Base-by-base conservation (phyloP, 768 basidiomycete genomes). In the Leucocoprinus birnbaumii region DNA sequence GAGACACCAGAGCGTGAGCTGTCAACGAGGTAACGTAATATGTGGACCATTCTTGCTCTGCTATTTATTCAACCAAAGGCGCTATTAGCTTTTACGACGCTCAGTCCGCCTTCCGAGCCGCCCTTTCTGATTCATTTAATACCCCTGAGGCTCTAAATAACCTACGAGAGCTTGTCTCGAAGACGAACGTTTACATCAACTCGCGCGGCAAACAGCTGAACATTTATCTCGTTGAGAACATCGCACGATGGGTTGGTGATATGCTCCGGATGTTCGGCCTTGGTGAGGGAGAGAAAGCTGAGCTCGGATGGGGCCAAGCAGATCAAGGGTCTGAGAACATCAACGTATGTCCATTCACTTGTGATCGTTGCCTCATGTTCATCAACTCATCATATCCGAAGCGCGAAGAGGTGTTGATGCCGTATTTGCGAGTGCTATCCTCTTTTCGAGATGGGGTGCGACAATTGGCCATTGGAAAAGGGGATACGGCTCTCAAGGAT, bases 111-210 rank as follows among this genome's bases (percentile, higher is more conserved):
- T 96, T 99, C 80, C 85, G 92, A 51, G 77, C 73, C 11, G 91
- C 94, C 0, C 84, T 99, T 45, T 95, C 90, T 71, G 96, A 99
- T 69, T 98, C 95, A 0, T 97, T 98, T 79, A 95, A 98, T 68
- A 98, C 97, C 0, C 93, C 94, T 2, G 78, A 74, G 16, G 95
- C 94, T 0, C 69, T 98, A 21, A 79, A 82, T 61, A 73, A 84
- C 53, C 71, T 98, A 16, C 80, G 89, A 11, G 88, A 94, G 57
- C 75, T 98, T 35, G 84, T 98, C 44, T 89, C 90, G 3, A 79
- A 82, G 44, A 85, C 90, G 6, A 98, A 98, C 68, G 77, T 93
- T 27, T 99, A 98, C 73, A 84, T 98, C 62, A 89, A 84, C 52
- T 64, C 80, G 27, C 82, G 80, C 37, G 79, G 80, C 34, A 82